Evolutionary conservation across 768 basidiomycete species (phyloP), one percentile per base, ranked within the genome.

Genomic region (Tricholomella constricta): DNA sequence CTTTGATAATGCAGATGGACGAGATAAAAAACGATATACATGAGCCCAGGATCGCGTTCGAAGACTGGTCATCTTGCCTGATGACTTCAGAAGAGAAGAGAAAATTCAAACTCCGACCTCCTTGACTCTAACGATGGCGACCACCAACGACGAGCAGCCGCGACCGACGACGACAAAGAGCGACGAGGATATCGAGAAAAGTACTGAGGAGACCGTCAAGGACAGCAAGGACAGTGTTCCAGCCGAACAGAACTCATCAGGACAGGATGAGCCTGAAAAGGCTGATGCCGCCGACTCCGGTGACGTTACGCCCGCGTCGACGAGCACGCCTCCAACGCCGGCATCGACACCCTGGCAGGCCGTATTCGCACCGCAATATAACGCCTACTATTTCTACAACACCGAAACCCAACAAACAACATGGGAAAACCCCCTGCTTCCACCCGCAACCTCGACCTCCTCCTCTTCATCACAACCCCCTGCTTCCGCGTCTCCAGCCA

Each of bases 371-470:
- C 82, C 89, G 1, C 76, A 85, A 55, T 83, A 89, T 73, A 88
- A 81, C 68, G 78, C 88, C 9, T 94, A 94, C 71, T 94, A 94
- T 69, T 94, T 92, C 74, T 89, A 78, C 78, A 94, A 92, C 69
- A 52, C 82, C 9, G 67, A 72, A 54, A 91, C 91, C 0, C 76
- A 85, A 48, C 83, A 92, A 72, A 93, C 91, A 15, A 93, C 91
- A 2, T 93, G 91, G 91, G 72, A 74, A 25, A 93, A 93, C 62
- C 91, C 91, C 9, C 74, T 94, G 35, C 73, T 81, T 38, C 70
- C 70, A 11, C 57, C 65, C 22, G 35, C 62, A 10, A 48, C 65
- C 2, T 57, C 65, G 8, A 53, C 67, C 17, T 48, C 71, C 31
- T 55, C 70, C 37, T 51, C 66, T 51, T 26, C 56, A 26, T 58